Conservation (phyloP, 192 early-diverging fungal genomes). For the Coemansia interrupta region DNA sequence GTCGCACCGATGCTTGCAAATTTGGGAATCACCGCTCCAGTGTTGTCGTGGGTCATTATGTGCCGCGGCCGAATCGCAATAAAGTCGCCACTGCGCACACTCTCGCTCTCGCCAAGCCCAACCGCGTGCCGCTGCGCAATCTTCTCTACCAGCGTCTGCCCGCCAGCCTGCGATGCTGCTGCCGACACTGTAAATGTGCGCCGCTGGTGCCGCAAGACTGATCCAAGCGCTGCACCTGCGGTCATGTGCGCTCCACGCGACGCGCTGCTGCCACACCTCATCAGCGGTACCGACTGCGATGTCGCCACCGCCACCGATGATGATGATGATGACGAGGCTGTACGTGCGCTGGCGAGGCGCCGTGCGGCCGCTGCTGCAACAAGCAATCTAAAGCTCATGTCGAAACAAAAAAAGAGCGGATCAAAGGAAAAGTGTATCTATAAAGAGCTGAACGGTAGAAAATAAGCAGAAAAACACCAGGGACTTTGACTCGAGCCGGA, state of each 20-base stretch:
- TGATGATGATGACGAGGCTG: neutral
- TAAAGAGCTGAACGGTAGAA: neutral
- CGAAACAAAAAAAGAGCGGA: conserved; percentile 1
- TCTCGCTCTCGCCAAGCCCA: conserved; percentile 61
- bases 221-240: too few relatives aligned
- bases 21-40: conserved; percentile 89
- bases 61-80: conserved; percentile 88
- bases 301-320: neutral
- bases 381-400: conserved; percentile 50
- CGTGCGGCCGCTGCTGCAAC: conserved; percentile 50
- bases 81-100: conserved; percentile 87
- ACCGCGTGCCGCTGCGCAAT: conserved; percentile 91
- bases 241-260: too few relatives aligned
- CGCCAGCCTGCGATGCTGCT: conserved; percentile 14
- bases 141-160: conserved; percentile 91
- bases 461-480: neutral
- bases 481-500: too few relatives aligned
- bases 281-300: too few relatives aligned
- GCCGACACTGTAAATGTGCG: conserved; percentile 35
- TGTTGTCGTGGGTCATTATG: conserved; percentile 97
- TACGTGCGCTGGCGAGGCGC: conserved; percentile 10
- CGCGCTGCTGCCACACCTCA: neutral
- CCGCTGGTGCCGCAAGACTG: conserved; percentile 4
- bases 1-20: conserved; percentile 90
- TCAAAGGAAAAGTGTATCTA: neutral